Evolutionary conservation across 2,329 filamentous ascomycete genomes (phyloP).

Genomic region (Ilyonectria destructans): DNA sequence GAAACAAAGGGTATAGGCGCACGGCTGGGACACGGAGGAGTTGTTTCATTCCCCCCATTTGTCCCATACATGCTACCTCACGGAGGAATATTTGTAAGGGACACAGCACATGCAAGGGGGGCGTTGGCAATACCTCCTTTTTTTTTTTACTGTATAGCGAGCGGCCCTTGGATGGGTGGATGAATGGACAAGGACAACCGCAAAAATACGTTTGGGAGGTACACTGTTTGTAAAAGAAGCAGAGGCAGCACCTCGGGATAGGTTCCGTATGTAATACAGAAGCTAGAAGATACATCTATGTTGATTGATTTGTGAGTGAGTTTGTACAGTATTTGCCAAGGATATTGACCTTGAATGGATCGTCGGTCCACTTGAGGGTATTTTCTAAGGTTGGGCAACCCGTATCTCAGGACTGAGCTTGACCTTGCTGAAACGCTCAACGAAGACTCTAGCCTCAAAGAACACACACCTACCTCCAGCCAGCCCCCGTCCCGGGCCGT

Average conservation of each 20-base stretch:
- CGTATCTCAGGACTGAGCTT: neutral
- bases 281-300: slow-evolving; percentile 13
- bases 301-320: slow-evolving; percentile 24
- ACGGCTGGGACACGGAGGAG: slow-evolving; percentile 18
- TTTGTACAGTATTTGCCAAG: neutral
- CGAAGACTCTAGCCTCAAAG: too few species aligned
- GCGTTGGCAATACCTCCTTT: slow-evolving; percentile 10
- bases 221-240: neutral
- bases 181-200: slow-evolving; percentile 9
- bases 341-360: too few species aligned
- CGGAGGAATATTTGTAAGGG: slow-evolving; percentile 7
- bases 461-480: neutral
- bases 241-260: slow-evolving; percentile 1
- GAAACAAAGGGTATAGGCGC: slow-evolving; percentile 25
- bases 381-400: neutral
- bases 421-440: neutral
- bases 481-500: neutral
- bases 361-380: neutral
- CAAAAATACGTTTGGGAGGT: slow-evolving; percentile 15
- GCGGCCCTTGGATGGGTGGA: slow-evolving; percentile 18
- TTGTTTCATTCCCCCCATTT: slow-evolving; percentile 7
- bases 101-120: neutral
- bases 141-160: slow-evolving; percentile 18
- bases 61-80: slow-evolving; percentile 9
- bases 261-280: slow-evolving; percentile 30